Evolutionary conservation across 805 yeast species (phyloP), one percentile per base, ranked within the genome.

Genomic region (Nakazawaea populi): DNA sequence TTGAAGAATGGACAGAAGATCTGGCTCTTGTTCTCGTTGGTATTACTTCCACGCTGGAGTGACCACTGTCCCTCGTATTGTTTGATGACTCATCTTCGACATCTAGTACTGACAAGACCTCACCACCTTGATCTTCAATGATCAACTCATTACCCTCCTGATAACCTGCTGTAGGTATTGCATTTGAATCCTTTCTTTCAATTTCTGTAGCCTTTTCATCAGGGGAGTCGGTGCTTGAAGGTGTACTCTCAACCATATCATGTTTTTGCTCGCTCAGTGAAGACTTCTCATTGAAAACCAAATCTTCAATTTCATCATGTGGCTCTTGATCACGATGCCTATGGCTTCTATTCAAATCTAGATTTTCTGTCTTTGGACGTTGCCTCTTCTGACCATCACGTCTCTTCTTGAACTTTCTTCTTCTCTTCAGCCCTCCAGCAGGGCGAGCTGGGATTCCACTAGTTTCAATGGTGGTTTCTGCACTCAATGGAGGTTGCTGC

Each of bases 101-200:
- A 59, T 67, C 59, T 49, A 83, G 70, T 2, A 83, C 74, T 47
- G 79, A 83, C 47, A 92, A 60, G 42, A 90, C 76, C 62, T 91
- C 97, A 50, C 98, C 98, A 45, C 83, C 75, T 51, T 77, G 79
- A 66, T 90, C 94, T 63, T 92, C 99, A 50, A 92, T 74, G 48
- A 91, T 77, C 37, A 91, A 65, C 42, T 76, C 71, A 37, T 71
- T 59, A 29, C 96, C 96, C 58, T 89, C 96, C 44, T 79, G 80
- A 64, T 78, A 86, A 0, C 82, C 85, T 36, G 69, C 65, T 1
- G 69, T 57, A 6, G 72, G 71, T 5, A 61, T 45, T 41, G 70
- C 51, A 36, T 45, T 42, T 12, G 30, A 10, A 38, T 42, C 55
- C 9, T 18, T 14, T 9, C 43, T 42, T 29, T 48, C 39, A 11